Conservation (phyloP, 164 flowering plant species). For the Magnolia kwangsiensis region DNA sequence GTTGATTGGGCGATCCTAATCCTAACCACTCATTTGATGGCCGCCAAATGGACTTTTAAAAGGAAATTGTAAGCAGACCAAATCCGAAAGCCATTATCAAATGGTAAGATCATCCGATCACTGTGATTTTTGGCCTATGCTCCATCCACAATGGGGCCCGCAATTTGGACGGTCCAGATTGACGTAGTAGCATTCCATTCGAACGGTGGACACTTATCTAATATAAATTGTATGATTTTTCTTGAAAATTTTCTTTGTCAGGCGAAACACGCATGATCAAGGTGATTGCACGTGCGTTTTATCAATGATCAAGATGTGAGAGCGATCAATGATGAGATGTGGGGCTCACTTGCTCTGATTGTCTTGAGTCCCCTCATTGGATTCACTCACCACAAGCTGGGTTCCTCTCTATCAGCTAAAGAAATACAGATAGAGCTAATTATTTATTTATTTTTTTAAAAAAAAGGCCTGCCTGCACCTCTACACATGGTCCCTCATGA, state of each 20-base stretch:
- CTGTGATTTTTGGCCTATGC: neutral
- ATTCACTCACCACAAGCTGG: neutral
- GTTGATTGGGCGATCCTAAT: too few relatives aligned
- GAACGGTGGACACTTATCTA: too few relatives aligned
- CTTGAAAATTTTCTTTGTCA: too few relatives aligned
- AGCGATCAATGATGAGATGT: neutral
- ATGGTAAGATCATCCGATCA: too few relatives aligned
- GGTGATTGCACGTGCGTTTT: neutral
- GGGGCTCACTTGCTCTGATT: neutral
- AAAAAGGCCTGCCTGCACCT: neutral
- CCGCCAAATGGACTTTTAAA: too few relatives aligned
- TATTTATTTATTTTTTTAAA: too few relatives aligned
- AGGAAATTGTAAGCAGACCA: too few relatives aligned
- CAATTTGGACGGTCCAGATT: neutral
- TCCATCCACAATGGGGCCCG: neutral
- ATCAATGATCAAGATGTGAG: neutral
- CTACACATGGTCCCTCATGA: neutral
- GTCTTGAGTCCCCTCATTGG: neutral
- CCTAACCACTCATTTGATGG: too few relatives aligned
- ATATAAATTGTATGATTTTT: too few relatives aligned
- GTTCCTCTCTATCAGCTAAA: conserved; percentile 1
- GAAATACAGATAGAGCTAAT: neutral
- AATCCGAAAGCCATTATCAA: neutral
- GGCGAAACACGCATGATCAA: neutral
- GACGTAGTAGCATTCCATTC: neutral